These are phyloP conservation scores for Ogataea hybrid DNA, from an alignment of 1,139 yeast genomes.

Conservation along the genomic window DNA sequence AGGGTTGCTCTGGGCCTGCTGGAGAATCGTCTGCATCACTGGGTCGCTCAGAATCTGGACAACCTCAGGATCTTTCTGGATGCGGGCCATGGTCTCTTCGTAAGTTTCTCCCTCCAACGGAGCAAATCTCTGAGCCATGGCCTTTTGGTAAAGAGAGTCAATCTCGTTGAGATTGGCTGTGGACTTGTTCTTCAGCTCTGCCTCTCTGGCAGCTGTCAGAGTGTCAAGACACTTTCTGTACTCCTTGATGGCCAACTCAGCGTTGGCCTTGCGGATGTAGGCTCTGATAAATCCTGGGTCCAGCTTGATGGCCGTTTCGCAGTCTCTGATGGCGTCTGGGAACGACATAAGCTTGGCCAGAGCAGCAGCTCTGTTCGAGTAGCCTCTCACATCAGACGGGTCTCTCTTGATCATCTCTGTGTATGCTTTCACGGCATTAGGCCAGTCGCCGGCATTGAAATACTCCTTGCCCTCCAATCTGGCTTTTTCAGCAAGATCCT, in stretches of 20 bases:
- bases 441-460: conserved; percentile 94
- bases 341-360: conserved; percentile 90
- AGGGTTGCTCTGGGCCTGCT: conserved; percentile 93
- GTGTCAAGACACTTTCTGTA: conserved; percentile 82
- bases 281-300: conserved; percentile 93
- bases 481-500: conserved; percentile 93
- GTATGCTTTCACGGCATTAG: conserved; percentile 91
- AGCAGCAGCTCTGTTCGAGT: conserved; percentile 98
- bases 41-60: conserved; percentile 91
- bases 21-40: conserved; percentile 91
- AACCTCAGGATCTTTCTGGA: conserved; percentile 90
- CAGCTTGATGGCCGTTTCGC: conserved; percentile 82
- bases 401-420: conserved; percentile 95
- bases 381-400: conserved; percentile 95
- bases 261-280: conserved; percentile 94
- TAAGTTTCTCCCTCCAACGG: conserved; percentile 88
- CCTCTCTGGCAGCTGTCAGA: conserved; percentile 76
- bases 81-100: conserved; percentile 91
- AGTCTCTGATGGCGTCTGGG: conserved; percentile 95
- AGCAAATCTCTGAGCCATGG: conserved; percentile 71
- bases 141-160: conserved; percentile 78
- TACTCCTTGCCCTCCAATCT: conserved; percentile 87
- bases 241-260: conserved; percentile 89
- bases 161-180: conserved; percentile 56
- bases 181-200: conserved; percentile 48